Base-by-base conservation (phyloP, 2,329 filamentous ascomycete species). In the Cladosporium oxysporum region DNA sequence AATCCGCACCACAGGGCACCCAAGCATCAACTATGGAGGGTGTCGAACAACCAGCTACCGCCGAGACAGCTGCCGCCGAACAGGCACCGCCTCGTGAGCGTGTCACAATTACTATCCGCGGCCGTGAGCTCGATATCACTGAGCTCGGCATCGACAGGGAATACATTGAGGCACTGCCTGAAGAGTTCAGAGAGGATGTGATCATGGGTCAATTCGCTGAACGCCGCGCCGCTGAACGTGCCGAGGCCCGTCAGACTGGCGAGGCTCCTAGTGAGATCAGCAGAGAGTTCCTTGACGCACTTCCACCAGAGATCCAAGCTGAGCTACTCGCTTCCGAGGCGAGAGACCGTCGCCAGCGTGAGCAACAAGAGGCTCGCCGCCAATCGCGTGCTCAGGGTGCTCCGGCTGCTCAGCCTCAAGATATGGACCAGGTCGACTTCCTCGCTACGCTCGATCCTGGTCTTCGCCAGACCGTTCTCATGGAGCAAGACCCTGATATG, bases 111-210 rank as follows among this genome's bases (percentile, higher is more conserved):
- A 93, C 87, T 1, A 93, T 99, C 63, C 85, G 93, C 67, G 94
- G 93, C 29, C 90, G 91, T 69, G 89, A 95, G 73, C 87, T 96
- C 62, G 95, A 99, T 76, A 95, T 99, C 58, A 99, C 95, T 0
- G 91, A 92, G 67, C 85, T 99, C 68, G 93, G 94, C 58, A 98
- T 99, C 72, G 95, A 99, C 75, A 87, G 91, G 18, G 93, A 96
- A 65, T 99, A 97, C 78, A 87, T 99, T 7, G 92, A 95, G 66
- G 96, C 94, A n/a, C 82, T 99, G n/a, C 95, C 95, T 0, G 95
- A 99, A 72, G 96, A 99, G 68, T 89, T 98, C 75, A 87, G 95
- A 55, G 94, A 98, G 77, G 95, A 99, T 76, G 95, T 99, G 58
- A 91, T 99, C 70, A 92, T 96, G 77, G 89, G 93, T 68, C 93